Percentiles rank a stretch among this genome's conserved stretches.
Conservation (phyloP, 1,284 basidiomycete species). For the Boletus subluridellus region DNA sequence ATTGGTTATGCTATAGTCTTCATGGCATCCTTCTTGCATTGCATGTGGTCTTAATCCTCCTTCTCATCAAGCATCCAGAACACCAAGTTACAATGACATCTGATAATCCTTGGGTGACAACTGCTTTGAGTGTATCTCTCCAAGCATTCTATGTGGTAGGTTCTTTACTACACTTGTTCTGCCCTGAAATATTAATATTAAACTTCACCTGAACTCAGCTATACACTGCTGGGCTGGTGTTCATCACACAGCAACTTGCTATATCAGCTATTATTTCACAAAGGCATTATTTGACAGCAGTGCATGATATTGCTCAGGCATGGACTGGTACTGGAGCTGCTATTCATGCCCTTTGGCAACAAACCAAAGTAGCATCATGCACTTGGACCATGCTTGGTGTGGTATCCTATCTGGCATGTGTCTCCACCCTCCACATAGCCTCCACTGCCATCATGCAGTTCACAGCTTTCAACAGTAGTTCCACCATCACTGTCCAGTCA, state of each 20-base stretch:
- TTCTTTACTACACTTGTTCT: background rate
- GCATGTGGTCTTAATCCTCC: background rate
- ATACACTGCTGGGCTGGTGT: no score
- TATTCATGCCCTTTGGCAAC: background rate
- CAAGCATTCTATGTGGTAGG: background rate
- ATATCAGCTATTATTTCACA: no score
- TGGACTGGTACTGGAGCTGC: constrained; percentile 1
- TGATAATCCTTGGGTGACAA: background rate
- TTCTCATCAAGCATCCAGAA: constrained; percentile 6
- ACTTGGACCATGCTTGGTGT: constrained; percentile 7
- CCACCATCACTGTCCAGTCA: background rate
- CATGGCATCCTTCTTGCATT: constrained; percentile 1
- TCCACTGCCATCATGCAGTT: constrained; percentile 18
- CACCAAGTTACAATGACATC: background rate
- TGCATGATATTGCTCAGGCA: no score
- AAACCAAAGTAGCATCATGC: background rate
- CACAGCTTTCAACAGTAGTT: constrained; percentile 3
- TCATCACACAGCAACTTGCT: no score
- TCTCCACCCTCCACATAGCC: constrained; percentile 8
- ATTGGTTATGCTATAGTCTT: constrained; percentile 2
- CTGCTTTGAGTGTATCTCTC: background rate
- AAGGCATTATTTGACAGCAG: no score
- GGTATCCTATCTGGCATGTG: constrained; percentile 2
- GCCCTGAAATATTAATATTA: no score
- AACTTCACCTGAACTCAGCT: no score